phyloP scores from a whole-genome alignment of 1,139 yeast genomes.

The Pichia sp. region DNA sequence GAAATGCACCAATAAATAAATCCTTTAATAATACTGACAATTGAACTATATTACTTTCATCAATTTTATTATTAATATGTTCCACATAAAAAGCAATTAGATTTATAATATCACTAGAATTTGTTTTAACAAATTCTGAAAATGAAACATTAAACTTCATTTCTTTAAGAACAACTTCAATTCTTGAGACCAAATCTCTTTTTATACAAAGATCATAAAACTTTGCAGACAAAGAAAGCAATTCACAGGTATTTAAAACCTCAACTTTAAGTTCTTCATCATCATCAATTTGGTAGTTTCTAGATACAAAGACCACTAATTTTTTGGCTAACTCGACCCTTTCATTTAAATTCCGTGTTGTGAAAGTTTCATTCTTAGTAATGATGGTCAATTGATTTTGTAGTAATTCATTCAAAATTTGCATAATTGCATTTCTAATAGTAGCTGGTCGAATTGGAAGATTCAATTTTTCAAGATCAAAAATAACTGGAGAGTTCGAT shows the following conservation, averaged over 20 bases:
- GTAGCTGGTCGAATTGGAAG: slow-evolving; percentile 29
- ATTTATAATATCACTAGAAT: not conserved
- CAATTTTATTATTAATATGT: not conserved
- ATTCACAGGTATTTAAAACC: slow-evolving; percentile 49
- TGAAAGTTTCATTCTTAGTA: slow-evolving; percentile 29
- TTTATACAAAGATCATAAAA: slow-evolving; percentile 11
- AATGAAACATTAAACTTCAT: not conserved
- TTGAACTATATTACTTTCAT: slow-evolving; percentile 4
- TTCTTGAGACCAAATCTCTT: slow-evolving; percentile 1
- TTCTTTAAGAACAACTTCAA: slow-evolving; percentile 5
- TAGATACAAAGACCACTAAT: slow-evolving; percentile 40
- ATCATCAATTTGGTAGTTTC: slow-evolving; percentile 35
- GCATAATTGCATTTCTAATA: slow-evolving; percentile 43
- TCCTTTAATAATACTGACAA: slow-evolving; percentile 12
- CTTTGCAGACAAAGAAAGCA: slow-evolving; percentile 43
- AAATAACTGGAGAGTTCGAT: slow-evolving; percentile 47
- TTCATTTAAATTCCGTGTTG: slow-evolving; percentile 35
- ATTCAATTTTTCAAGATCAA: slow-evolving; percentile 39
- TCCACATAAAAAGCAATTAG: slow-evolving; percentile 7
- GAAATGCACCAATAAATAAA: slow-evolving; percentile 19
- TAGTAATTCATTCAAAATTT: slow-evolving; percentile 50
- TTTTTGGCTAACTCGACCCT: slow-evolving; percentile 37
- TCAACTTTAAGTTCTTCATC: slow-evolving; percentile 29
- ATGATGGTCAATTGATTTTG: slow-evolving; percentile 16
- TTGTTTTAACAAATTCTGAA: not conserved